phyloP scores from a whole-genome alignment of 2,329 filamentous ascomycete genomes.

The Fusarium secorum region DNA sequence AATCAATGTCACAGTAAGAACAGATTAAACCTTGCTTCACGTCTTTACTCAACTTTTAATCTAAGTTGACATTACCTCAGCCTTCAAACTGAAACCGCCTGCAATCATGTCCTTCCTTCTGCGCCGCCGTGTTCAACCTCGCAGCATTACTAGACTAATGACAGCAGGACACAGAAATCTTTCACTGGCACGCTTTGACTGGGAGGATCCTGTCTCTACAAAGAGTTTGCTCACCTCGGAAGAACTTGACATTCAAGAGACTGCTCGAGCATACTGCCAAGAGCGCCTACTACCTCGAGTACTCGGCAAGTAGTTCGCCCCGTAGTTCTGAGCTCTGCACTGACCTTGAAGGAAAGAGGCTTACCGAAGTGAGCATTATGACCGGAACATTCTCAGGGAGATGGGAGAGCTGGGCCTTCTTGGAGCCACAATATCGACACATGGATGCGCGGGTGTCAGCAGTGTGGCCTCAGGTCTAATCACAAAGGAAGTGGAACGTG shows the following conservation, averaged over 20 bases:
- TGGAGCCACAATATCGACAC: slow-evolving; percentile 83
- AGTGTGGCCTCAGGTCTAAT: slow-evolving; percentile 89
- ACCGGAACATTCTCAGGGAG: slow-evolving; percentile 82
- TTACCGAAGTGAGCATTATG: slow-evolving; percentile 84
- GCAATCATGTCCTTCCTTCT: background rate
- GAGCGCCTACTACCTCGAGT: slow-evolving; percentile 84
- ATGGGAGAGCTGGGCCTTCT: slow-evolving; percentile 90
- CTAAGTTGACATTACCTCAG: too few species aligned
- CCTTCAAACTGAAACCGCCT: too few species aligned
- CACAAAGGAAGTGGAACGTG: slow-evolving; percentile 86
- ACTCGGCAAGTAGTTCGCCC: slow-evolving; percentile 64
- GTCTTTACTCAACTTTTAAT: too few species aligned
- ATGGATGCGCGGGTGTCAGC: slow-evolving; percentile 85
- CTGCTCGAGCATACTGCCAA: slow-evolving; percentile 92
- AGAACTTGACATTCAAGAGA: slow-evolving; percentile 86
- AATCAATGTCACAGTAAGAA: too few species aligned
- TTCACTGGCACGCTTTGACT: slow-evolving; percentile 68
- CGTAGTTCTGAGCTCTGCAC: background rate
- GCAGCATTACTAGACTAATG: background rate
- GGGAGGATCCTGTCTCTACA: slow-evolving; percentile 84
- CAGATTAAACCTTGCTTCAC: background rate
- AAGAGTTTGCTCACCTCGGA: slow-evolving; percentile 84
- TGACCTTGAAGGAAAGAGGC: slow-evolving; percentile 63
- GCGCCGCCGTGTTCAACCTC: background rate
- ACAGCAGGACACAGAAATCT: background rate